Conservation (phyloP, 1,284 basidiomycete species). For the Ustilago hordei region DNA sequence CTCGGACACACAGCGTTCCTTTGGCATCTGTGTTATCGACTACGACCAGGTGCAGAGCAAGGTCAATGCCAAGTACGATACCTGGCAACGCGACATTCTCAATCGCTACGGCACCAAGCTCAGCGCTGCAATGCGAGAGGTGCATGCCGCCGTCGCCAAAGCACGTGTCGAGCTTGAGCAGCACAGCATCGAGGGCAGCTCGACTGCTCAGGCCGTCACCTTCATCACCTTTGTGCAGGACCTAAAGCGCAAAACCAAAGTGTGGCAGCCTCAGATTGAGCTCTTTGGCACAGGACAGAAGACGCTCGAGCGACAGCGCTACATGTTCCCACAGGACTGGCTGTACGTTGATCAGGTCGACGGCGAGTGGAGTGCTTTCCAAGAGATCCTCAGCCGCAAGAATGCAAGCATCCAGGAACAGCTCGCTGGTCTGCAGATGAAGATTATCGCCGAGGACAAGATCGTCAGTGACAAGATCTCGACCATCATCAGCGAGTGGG, state of each 20-base stretch:
- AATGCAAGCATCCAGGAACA: slow-evolving; percentile 98
- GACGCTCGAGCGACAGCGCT: slow-evolving; percentile 94
- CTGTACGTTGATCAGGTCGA: slow-evolving; percentile 96
- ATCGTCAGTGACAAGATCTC: slow-evolving; percentile 78
- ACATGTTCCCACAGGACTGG: slow-evolving; percentile 97
- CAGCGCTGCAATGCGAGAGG: slow-evolving; percentile 93
- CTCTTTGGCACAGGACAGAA: slow-evolving; percentile 94
- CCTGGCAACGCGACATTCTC: slow-evolving; percentile 95
- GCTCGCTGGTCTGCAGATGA: slow-evolving; percentile 92
- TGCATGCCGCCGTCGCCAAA: slow-evolving; percentile 90
- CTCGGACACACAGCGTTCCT: slow-evolving; percentile 88
- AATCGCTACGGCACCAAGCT: slow-evolving; percentile 91
- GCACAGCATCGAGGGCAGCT: slow-evolving; percentile 76
- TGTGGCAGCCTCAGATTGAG: slow-evolving; percentile 97
- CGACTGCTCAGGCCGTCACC: slow-evolving; percentile 94
- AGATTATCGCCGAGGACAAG: slow-evolving; percentile 99
- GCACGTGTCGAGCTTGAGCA: slow-evolving; percentile 94
- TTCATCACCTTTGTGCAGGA: slow-evolving; percentile 99
- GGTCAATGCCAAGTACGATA: slow-evolving; percentile 97
- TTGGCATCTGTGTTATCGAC: slow-evolving; percentile 91
- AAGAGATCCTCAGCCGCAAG: slow-evolving; percentile 96
- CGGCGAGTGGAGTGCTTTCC: slow-evolving; percentile 98
- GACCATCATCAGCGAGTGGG: slow-evolving; percentile 91
- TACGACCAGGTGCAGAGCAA: slow-evolving; percentile 97
- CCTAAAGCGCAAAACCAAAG: slow-evolving; percentile 93